phyloP scores from a whole-genome alignment of 371 early-diverging fungal species.

The Mortierella sp. region DNA sequence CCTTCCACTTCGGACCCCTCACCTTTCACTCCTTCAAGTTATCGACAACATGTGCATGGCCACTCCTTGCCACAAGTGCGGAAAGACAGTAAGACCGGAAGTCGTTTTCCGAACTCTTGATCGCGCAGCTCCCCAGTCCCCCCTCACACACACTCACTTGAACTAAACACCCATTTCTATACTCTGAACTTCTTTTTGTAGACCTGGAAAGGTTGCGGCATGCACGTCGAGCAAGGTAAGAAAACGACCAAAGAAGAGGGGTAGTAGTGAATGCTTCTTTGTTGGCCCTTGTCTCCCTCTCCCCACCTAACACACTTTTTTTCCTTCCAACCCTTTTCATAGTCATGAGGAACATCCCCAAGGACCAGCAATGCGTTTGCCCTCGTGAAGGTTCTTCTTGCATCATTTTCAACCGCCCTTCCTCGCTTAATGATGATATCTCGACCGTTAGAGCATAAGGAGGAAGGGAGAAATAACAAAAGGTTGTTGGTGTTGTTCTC shows the following conservation, averaged over 20 bases:
- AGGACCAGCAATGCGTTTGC: conserved; percentile 46
- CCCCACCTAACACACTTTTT: not conserved
- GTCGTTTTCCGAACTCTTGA: not conserved
- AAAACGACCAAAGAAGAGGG: not conserved
- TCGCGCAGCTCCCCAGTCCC: not conserved
- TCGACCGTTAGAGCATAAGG: not conserved
- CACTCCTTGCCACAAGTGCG: conserved; percentile 43
- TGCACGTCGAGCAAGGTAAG: conserved; percentile 42
- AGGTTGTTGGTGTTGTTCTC: conserved; percentile 17
- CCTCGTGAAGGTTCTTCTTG: conserved; percentile 48
- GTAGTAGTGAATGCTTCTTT: not conserved
- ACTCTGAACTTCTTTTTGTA: not conserved
- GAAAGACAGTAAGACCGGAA: conserved; percentile 32
- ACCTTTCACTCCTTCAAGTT: too few relatives aligned
- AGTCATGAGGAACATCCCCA: conserved; percentile 50
- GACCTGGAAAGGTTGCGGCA: conserved; percentile 51
- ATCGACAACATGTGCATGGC: conserved; percentile 46
- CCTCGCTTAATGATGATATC: conserved; percentile 6
- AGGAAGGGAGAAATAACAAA: not conserved
- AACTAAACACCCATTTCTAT: too few relatives aligned
- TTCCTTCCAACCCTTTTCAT: not conserved
- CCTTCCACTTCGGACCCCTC: not conserved
- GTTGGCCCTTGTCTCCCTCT: too few relatives aligned
- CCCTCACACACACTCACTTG: too few relatives aligned
- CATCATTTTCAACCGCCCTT: conserved; percentile 40